These are phyloP conservation scores for Diaporthe ampelina DNA, from an alignment of 2,329 filamentous ascomycete genomes.

Conservation along the genomic window DNA sequence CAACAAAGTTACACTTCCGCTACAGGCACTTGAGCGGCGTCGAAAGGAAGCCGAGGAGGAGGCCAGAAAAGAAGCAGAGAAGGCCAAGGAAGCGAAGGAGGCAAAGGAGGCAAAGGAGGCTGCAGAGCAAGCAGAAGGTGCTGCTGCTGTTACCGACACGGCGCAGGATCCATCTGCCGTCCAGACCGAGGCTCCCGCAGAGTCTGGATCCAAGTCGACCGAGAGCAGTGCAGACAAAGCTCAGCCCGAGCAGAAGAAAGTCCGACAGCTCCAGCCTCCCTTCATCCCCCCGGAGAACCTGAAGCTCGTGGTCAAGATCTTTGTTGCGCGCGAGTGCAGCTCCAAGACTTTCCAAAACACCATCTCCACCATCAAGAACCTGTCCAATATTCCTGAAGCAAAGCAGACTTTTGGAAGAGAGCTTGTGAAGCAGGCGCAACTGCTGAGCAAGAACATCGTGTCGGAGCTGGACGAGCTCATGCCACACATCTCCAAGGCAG, in stretches of 20 bases:
- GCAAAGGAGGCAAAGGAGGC: conserved; percentile 48
- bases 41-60: conserved; percentile 80
- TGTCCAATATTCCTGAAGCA: conserved; percentile 91
- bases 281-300: conserved; percentile 91
- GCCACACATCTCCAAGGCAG: conserved; percentile 87
- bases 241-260: conserved; percentile 61
- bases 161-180: conserved; percentile 5
- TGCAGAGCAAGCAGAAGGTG: conserved; percentile 43
- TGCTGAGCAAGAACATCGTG: conserved; percentile 87
- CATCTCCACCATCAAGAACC: conserved; percentile 97
- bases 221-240: conserved; percentile 51
- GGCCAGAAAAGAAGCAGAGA: conserved; percentile 59
- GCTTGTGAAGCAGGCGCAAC: conserved; percentile 87
- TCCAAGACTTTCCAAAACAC: conserved; percentile 99
- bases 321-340: conserved; percentile 95
- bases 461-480: conserved; percentile 87
- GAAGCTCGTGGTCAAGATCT: conserved; percentile 94
- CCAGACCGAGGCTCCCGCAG: conserved; percentile 42
- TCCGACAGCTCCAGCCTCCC: conserved; percentile 80
- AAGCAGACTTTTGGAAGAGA: conserved; percentile 94
- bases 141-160: conserved; percentile 39
- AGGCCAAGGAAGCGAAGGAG: conserved; percentile 50
- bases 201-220: conserved; percentile 49
- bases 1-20: conserved; percentile 87
- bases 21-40: conserved; percentile 85